A percentile compares a stretch with the other conserved stretches of the same genome.
phyloP scores from a whole-genome alignment of 1,284 basidiomycete species.

The Irpex sp. region DNA sequence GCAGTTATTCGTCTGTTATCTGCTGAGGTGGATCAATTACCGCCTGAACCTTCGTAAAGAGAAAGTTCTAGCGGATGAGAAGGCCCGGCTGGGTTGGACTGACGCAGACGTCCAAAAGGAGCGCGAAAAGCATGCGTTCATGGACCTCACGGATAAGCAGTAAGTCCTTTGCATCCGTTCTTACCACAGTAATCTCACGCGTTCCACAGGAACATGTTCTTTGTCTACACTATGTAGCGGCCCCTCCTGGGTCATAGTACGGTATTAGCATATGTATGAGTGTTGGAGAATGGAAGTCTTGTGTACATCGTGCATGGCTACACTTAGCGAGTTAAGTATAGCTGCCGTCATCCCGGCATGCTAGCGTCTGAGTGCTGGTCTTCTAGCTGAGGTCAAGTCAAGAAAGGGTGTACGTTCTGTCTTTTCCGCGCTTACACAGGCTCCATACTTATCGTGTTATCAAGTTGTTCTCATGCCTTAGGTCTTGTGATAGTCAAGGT shows the following conservation, averaged over 20 bases:
- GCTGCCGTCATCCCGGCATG: background rate
- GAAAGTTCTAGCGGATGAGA: slow-evolving; percentile 39
- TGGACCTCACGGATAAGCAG: slow-evolving; percentile 63
- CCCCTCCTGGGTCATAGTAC: background rate
- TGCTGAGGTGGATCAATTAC: slow-evolving; percentile 54
- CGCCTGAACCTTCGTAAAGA: slow-evolving; percentile 51
- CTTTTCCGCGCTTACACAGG: background rate
- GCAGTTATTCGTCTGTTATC: slow-evolving; percentile 45
- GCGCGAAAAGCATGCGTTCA: slow-evolving; percentile 55
- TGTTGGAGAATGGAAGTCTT: background rate
- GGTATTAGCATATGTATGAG: background rate
- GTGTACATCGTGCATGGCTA: background rate
- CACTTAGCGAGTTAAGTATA: background rate
- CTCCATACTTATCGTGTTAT: background rate
- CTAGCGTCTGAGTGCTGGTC: background rate
- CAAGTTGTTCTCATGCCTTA: background rate
- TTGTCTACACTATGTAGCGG: slow-evolving; percentile 31
- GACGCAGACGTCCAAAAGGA: slow-evolving; percentile 54
- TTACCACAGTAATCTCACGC: slow-evolving; percentile 2
- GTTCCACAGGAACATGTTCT: slow-evolving; percentile 29
- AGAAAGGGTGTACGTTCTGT: background rate
- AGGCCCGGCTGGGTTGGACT: slow-evolving; percentile 48
- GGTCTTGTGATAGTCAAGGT: background rate
- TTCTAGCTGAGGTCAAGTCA: background rate
- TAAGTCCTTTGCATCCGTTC: slow-evolving; percentile 24